Percentiles rank a stretch among this genome's conserved stretches.
These are phyloP conservation scores for Salix udensis DNA, from an alignment of 345 rosid species.

Conservation along the genomic window DNA sequence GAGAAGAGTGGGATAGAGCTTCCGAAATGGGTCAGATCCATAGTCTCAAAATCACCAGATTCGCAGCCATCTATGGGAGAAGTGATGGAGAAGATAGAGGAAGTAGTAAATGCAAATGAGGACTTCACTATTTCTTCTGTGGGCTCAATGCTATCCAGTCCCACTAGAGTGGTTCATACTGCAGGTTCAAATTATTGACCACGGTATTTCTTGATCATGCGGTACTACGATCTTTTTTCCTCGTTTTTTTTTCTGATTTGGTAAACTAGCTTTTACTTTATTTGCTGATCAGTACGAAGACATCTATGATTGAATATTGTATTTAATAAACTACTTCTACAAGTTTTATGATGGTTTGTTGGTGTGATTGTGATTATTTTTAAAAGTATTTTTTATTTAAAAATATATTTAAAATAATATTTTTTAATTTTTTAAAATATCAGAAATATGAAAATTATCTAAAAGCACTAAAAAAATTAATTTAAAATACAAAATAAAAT, in stretches of 20 bases:
- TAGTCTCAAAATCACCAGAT: slow-evolving; percentile 40
- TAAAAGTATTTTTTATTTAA: too few species aligned
- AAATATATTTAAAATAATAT: too few species aligned
- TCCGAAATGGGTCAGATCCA: slow-evolving; percentile 60
- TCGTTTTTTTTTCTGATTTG: background rate
- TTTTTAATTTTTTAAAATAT: too few species aligned
- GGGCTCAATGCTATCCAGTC: slow-evolving; percentile 29
- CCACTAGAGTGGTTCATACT: slow-evolving; percentile 37
- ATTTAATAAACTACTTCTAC: too few species aligned
- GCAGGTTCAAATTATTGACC: slow-evolving; percentile 43
- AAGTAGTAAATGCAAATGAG: slow-evolving; percentile 26
- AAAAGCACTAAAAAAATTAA: too few species aligned
- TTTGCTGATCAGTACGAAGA: too few species aligned
- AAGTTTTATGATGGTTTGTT: too few species aligned
- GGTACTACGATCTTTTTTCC: too few species aligned
- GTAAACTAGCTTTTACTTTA: background rate
- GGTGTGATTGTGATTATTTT: too few species aligned
- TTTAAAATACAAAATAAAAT: too few species aligned
- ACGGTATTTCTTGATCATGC: background rate
- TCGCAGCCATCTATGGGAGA: slow-evolving; percentile 39
- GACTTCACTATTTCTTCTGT: slow-evolving; percentile 27
- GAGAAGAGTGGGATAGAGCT: slow-evolving; percentile 52
- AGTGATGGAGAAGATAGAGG: slow-evolving; percentile 45
- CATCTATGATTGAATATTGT: too few species aligned
- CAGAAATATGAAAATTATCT: fast-evolving